These are phyloP conservation scores for Dictyostelium citrinum DNA, from an alignment of 78 protist species.

Conservation along the genomic window DNA sequence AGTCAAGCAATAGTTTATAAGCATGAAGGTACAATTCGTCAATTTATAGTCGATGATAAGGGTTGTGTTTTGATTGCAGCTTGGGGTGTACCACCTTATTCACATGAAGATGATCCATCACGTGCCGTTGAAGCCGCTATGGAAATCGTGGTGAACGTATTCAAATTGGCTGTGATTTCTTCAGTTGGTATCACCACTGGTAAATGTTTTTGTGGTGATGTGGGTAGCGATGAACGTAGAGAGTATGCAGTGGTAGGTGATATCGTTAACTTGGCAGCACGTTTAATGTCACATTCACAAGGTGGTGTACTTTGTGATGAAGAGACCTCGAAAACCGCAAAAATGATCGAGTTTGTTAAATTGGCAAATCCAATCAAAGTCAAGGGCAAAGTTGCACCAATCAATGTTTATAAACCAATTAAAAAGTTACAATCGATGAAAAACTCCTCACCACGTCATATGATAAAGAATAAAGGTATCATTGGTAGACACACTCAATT, in stretches of 20 bases:
- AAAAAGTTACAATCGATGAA: background rate
- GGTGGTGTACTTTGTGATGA: conserved; percentile 72
- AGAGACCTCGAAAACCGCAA: conserved; percentile 56
- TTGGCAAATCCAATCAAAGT: conserved; percentile 68
- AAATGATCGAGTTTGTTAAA: conserved; percentile 42
- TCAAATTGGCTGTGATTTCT: conserved; percentile 38
- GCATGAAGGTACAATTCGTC: conserved; percentile 79
- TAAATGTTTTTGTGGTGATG: conserved; percentile 86
- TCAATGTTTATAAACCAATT: conserved; percentile 67
- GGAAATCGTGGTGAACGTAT: conserved; percentile 39
- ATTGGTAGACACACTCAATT: conserved; percentile 52
- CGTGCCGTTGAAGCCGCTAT: conserved; percentile 84
- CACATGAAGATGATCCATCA: conserved; percentile 85
- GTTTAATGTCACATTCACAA: conserved; percentile 44
- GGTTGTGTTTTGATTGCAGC: conserved; percentile 87
- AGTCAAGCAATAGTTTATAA: conserved; percentile 64
- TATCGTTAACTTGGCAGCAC: conserved; percentile 76
- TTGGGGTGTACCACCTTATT: conserved; percentile 80
- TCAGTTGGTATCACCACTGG: conserved; percentile 91
- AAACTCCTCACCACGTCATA: background rate
- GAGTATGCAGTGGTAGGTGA: conserved; percentile 87
- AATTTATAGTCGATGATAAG: conserved; percentile 82
- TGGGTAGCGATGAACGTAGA: conserved; percentile 82
- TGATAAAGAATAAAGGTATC: conserved; percentile 6
- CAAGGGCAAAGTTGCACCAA: conserved; percentile 60